Base-by-base conservation (phyloP, 73 alveolate species). In the Paramecium tetraurelia region DNA sequence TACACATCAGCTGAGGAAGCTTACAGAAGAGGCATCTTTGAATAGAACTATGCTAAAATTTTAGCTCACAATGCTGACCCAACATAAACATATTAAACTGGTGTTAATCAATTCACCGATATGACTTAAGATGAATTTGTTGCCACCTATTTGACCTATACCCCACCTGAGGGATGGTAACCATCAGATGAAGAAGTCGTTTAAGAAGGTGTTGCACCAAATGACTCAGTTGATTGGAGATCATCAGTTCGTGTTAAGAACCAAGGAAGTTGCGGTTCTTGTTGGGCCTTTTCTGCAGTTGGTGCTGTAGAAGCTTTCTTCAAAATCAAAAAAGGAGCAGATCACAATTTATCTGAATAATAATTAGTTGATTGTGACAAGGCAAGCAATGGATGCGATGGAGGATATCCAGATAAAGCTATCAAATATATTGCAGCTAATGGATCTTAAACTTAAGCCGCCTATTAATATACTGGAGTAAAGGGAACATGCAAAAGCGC, bases 301-400 rank as follows among this genome's bases (percentile, higher is more conserved):
- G 97, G 86, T 31, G 89, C 95, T 16, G 85, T 95, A 29, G 96
- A 94, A 58, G 98, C 96, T 18, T 75, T 69, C 86, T 90, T 68
- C 72, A 44, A 4, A 10, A 68, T 94, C 71, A 44, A 22, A 46
- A 80, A 94, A 27, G 86, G 93, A 20, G 6, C 33, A 59, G 36
- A 40, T 11, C 58, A 18, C 41, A 80, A 22, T 38, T 43, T 95
- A 22, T 86, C 96, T 33, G 96, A 85, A 68, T 85, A 95, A 93
- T 75, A 95, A 71, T 85, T 96, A 46, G 98, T 97, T 80, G 99
- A 97, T 95, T 97, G 99, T 93, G 93, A 96, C 16, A 58, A 2
- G 12, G 57, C 44, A 43, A 92, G 85, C 53, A 35, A 71, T 29
- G 98, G 98, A 36, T 95, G 98, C 92, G 53, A 80, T 48, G 98